Percentiles rank a stretch among this genome's conserved stretches.
Evolutionary conservation across 108 stramenopile species (phyloP).

Genomic region (Cyclotella atomus): DNA sequence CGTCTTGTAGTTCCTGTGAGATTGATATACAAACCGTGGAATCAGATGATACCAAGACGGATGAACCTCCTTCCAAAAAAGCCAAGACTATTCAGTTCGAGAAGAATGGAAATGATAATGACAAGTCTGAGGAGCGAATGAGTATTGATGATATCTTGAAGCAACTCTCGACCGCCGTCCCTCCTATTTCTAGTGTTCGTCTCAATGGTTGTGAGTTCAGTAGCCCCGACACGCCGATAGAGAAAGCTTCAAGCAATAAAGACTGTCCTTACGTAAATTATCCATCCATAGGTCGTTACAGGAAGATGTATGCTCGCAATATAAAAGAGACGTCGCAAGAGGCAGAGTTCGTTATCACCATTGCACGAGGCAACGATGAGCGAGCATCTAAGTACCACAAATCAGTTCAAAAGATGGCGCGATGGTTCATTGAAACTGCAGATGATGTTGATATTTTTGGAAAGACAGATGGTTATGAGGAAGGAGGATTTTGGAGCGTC

Average conservation of each 20-base stretch:
- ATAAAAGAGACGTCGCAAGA: conserved; percentile 25
- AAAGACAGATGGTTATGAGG: background rate
- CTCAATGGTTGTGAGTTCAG: conserved; percentile 11
- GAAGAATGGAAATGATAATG: background rate
- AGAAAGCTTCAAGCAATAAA: conserved; percentile 6
- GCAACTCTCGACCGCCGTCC: conserved; percentile 25
- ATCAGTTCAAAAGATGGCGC: conserved; percentile 40
- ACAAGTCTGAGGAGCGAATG: conserved; percentile 1
- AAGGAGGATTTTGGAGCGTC: conserved; percentile 50
- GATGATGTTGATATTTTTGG: conserved; percentile 50
- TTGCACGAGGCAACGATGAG: conserved; percentile 43
- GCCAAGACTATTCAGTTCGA: conserved; percentile 9
- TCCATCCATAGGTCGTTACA: conserved; percentile 30
- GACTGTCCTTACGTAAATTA: conserved; percentile 13
- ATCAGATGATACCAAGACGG: background rate
- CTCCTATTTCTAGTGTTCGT: conserved; percentile 32
- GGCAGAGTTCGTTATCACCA: conserved; percentile 39
- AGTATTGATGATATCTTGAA: conserved; percentile 24
- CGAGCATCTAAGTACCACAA: conserved; percentile 42
- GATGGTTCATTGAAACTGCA: conserved; percentile 60
- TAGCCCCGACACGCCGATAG: background rate
- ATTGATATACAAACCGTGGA: conserved; percentile 32
- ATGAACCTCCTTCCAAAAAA: conserved; percentile 28
- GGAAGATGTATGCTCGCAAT: conserved; percentile 33
- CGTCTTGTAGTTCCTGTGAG: conserved; percentile 31